Base-by-base conservation (phyloP, 805 yeast species). In the Saccharomycopsis javanensis region DNA sequence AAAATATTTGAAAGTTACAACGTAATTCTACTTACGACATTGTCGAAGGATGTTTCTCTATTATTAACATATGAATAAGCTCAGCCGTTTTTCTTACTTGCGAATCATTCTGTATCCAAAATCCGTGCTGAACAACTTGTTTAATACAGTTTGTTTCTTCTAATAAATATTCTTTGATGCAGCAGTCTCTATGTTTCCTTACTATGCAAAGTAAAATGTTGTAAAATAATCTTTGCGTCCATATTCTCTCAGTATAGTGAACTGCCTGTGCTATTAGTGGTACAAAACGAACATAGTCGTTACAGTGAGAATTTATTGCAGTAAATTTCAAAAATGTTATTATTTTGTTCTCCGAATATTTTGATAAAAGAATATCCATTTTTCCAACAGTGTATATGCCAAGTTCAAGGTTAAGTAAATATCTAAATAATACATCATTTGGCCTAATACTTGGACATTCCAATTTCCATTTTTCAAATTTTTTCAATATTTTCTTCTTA, bases 211-310 rank as follows among this genome's bases (percentile, higher is more conserved):
- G 53, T 7, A 71, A 60, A 1, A 66, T 51, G 18, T 68, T 68
- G 57, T 68, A 73, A 58, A 68, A 72, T 20, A 67, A 59, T 23
- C 62, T 55, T 55, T 64, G 66, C 30, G 62, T 53, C 8, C 51
- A 55, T 1, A 52, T 53, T 10, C 56, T 50, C 20, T 64, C 65
- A 5, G 71, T 57, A 10, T 65, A 57, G 15, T 66, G 68, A 13
- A 72, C 66, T 2, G 73, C 74, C 54, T 72, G 69, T 5, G 66
- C 61, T n/a, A 75, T 52, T 58, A 73, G 65, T 1, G 75, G 74
- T 3, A 75, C 59, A 8, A 71, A 57, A 1, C 65, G 68, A 1
- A 64, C 53, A 31, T 68, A 70, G 53, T 73, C 75, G 31, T 66
- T 58, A 53, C 75, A 72, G 4, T 56, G n/a, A 1, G 66, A 60